phyloP scores from a whole-genome alignment of 2,329 filamentous ascomycete species.

The Monilinia fructigena region DNA sequence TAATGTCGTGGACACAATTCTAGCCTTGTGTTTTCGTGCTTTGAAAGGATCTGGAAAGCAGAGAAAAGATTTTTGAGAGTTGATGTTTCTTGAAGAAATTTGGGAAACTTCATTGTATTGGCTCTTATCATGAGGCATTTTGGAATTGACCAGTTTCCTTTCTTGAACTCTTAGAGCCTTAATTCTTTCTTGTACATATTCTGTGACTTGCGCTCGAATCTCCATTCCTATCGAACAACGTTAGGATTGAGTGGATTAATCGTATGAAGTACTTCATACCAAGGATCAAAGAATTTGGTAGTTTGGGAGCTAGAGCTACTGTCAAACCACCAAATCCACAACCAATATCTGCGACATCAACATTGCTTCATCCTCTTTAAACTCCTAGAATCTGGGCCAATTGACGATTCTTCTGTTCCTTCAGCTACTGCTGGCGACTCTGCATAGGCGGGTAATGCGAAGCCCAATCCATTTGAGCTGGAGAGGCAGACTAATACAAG shows the following conservation, averaged over 20 bases:
- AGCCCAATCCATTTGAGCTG: conserved; percentile 89
- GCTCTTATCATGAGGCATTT: conserved; percentile 87
- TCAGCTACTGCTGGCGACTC: conserved; percentile 40
- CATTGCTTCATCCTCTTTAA: conserved; percentile 56
- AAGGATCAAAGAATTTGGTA: conserved; percentile 80
- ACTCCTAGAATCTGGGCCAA: conserved; percentile 20
- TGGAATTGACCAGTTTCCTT: conserved; percentile 60
- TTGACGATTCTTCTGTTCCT: conserved; percentile 28
- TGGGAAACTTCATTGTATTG: conserved; percentile 99
- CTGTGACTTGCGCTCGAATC: conserved; percentile 84
- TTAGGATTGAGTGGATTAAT: conserved; percentile 21
- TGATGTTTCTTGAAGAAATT: conserved; percentile 88
- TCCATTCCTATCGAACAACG: conserved; percentile 66
- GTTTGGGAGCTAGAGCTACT: conserved; percentile 75
- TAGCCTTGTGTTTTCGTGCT: conserved; percentile 91
- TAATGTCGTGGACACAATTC: conserved; percentile 85
- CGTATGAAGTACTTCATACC: conserved; percentile 51
- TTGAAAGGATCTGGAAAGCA: conserved; percentile 99
- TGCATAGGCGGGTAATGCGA: conserved; percentile 72
- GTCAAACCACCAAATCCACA: conserved; percentile 93
- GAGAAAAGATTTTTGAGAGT: conserved; percentile 90
- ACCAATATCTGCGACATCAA: conserved; percentile 94
- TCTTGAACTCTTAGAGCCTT: conserved; percentile 73
- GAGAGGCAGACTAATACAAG: conserved; percentile 62
- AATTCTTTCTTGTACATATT: conserved; percentile 87